Evolutionary conservation across 1,139 yeast genomes (phyloP), one percentile per base, ranked within the genome.

Genomic region (Blastobotrys serpentis): DNA sequence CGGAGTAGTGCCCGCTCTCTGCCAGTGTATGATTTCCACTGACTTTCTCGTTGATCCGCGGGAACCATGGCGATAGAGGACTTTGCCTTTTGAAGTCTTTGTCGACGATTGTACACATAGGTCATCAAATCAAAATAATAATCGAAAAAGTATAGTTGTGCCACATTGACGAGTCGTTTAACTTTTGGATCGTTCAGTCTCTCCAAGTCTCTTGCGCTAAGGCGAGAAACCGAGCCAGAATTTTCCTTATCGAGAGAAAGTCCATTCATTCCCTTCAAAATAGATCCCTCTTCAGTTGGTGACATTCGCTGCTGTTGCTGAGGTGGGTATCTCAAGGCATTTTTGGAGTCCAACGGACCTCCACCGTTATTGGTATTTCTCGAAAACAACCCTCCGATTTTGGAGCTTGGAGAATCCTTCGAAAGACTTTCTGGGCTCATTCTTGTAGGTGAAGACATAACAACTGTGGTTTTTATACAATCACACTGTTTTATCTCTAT

Each of bases 61-160:
- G 82, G 72, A 46, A 79, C 73, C 52, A 68, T 68, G 52, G 70
- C 70, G 53, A 84, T 72, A 43, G 81, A 77, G 41, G 75, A 70
- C 60, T 83, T 76, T 19, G 88, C 94, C 57, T 83, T 78, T 43
- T 75, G 73, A 19, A 84, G 74, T 52, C 98, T 79, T 63, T 86
- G 90, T 65, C 90, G 80, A 64, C 98, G 81, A 55, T 82, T 81
- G 57, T 90, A 86, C 19, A 92, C 86, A 63, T 94, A 94, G 65
- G 89, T 96, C 70, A 94, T 86, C 81, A 87, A 83, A 64, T 92
- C 98, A 69, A 96, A 90, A 68, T 94, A 94, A 68, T 90, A 89
- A 66, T 94, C 98, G 54, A 94, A 75, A 62, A 94, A 92, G 70
- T 86, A 72, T 66, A 77, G 67, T 59, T 78, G 81, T 16, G 89